Percentiles rank a stretch among this genome's conserved stretches.
phyloP scores from a whole-genome alignment of 768 basidiomycete species.

The Boletus speciosus region DNA sequence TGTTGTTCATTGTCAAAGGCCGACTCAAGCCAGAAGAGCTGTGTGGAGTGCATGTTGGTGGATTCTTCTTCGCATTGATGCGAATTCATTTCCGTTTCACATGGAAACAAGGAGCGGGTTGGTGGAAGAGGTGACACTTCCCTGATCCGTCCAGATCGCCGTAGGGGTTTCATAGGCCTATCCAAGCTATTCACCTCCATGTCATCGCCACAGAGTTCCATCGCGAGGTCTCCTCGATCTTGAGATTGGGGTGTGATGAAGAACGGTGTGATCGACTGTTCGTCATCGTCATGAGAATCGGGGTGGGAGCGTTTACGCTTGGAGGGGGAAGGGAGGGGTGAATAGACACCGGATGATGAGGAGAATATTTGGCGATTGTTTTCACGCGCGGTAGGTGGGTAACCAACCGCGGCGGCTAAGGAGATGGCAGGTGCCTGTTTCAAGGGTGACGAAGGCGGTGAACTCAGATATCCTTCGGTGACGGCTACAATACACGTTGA shows the following conservation, averaged over 20 bases:
- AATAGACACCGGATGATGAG: slow-evolving; percentile 32
- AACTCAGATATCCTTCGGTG: slow-evolving; percentile 56
- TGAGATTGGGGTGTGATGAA: slow-evolving; percentile 20
- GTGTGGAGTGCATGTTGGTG: slow-evolving; percentile 18
- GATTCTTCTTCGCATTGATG: slow-evolving; percentile 22
- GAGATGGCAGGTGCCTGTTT: slow-evolving; percentile 26
- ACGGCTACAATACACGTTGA: slow-evolving; percentile 44
- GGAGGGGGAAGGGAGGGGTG: slow-evolving; percentile 30
- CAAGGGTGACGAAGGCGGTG: slow-evolving; percentile 32
- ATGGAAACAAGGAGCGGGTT: slow-evolving; percentile 22
- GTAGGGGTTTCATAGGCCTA: slow-evolving; percentile 37
- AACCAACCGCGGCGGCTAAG: slow-evolving; percentile 21
- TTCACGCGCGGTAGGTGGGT: slow-evolving; percentile 58
- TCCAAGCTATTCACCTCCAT: slow-evolving; percentile 23
- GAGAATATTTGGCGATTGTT: slow-evolving; percentile 49
- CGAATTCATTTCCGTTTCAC: slow-evolving; percentile 33
- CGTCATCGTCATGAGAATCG: slow-evolving; percentile 21
- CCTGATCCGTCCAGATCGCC: slow-evolving; percentile 31
- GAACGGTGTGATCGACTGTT: slow-evolving; percentile 14
- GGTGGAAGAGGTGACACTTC: slow-evolving; percentile 25
- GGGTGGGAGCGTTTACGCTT: slow-evolving; percentile 34
- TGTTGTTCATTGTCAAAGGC: slow-evolving; percentile 24
- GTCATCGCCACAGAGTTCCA: slow-evolving; percentile 26
- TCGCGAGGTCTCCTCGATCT: slow-evolving; percentile 22
- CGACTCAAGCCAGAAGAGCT: slow-evolving; percentile 17